These are phyloP conservation scores for Trametes punicea DNA, from an alignment of 768 basidiomycete genomes.

Conservation along the genomic window DNA sequence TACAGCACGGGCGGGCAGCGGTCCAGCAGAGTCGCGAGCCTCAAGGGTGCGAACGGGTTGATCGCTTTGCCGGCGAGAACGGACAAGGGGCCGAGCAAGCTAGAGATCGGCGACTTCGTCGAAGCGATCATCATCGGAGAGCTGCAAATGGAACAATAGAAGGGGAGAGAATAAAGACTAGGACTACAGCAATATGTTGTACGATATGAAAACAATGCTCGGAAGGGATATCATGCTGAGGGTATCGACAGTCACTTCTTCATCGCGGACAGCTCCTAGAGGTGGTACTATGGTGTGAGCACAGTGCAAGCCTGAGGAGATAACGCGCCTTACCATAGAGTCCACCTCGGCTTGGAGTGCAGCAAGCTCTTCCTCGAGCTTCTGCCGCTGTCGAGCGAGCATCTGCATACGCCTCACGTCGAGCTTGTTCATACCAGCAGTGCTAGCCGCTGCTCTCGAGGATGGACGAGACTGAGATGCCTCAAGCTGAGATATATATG, in stretches of 20 bases:
- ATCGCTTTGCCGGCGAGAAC: slow-evolving; percentile 57
- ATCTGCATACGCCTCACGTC: slow-evolving; percentile 65
- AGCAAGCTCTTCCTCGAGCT: slow-evolving; percentile 60
- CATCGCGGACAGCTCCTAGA: slow-evolving; percentile 26
- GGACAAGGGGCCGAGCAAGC: slow-evolving; percentile 30
- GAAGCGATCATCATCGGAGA: slow-evolving; percentile 71
- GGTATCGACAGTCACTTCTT: slow-evolving; percentile 15
- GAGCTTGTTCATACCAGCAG: slow-evolving; percentile 56
- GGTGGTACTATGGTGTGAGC: neutral
- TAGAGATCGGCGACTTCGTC: slow-evolving; percentile 54
- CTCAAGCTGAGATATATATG: slow-evolving; percentile 50
- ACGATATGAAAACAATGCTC: slow-evolving; percentile 1
- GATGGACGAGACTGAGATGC: slow-evolving; percentile 43
- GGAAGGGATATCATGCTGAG: neutral
- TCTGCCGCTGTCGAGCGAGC: slow-evolving; percentile 62
- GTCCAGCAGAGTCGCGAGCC: slow-evolving; percentile 76
- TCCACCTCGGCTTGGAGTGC: slow-evolving; percentile 61
- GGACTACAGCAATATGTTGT: slow-evolving; percentile 11
- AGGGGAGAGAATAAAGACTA: neutral
- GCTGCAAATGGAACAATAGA: slow-evolving; percentile 34
- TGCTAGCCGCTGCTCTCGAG: slow-evolving; percentile 42
- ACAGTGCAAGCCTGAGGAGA: neutral
- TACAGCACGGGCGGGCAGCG: slow-evolving; percentile 85
- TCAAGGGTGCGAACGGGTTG: slow-evolving; percentile 79
- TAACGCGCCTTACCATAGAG: slow-evolving; percentile 41